These are phyloP conservation scores for Candida takata DNA, from an alignment of 805 yeast species.

Conservation along the genomic window DNA sequence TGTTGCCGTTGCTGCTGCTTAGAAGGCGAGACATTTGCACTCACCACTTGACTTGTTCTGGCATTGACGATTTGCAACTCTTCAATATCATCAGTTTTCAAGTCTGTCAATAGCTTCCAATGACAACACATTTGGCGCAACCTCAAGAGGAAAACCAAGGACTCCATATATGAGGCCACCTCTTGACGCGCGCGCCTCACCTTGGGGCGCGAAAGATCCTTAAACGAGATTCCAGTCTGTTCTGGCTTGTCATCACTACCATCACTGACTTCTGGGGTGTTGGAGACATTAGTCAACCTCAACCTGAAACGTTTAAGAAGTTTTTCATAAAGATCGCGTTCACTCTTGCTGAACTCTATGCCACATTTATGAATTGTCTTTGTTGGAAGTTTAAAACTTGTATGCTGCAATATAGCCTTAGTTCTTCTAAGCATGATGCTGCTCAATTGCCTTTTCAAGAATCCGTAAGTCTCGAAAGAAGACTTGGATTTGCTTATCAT, in stretches of 20 bases:
- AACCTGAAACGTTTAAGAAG: slow-evolving; percentile 15
- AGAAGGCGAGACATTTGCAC: slow-evolving; percentile 4
- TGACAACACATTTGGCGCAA: slow-evolving; percentile 33
- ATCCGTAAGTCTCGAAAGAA: slow-evolving; percentile 31
- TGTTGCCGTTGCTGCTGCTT: too few relatives aligned
- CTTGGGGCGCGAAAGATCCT: slow-evolving; percentile 8
- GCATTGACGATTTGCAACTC: slow-evolving; percentile 7
- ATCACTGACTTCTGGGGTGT: not conserved
- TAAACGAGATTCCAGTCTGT: slow-evolving; percentile 8
- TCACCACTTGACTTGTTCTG: not conserved
- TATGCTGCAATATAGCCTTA: slow-evolving; percentile 28
- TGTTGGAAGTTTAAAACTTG: slow-evolving; percentile 17
- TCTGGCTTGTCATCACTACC: not conserved
- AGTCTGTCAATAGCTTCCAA: slow-evolving; percentile 19
- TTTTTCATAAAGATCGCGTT: slow-evolving; percentile 22
- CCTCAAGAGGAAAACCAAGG: slow-evolving; percentile 27
- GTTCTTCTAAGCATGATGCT: slow-evolving; percentile 40
- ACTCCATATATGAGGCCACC: slow-evolving; percentile 19
- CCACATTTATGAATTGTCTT: slow-evolving; percentile 13
- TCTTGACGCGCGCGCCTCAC: slow-evolving; percentile 6
- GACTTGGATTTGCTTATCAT: slow-evolving; percentile 29
- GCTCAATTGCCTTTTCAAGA: slow-evolving; percentile 25
- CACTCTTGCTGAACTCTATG: slow-evolving; percentile 23
- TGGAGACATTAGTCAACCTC: slow-evolving; percentile 5
- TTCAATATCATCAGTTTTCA: slow-evolving; percentile 11